phyloP scores from a whole-genome alignment of 352 stramenopile species.

The Phytophthora tubulina region DNA sequence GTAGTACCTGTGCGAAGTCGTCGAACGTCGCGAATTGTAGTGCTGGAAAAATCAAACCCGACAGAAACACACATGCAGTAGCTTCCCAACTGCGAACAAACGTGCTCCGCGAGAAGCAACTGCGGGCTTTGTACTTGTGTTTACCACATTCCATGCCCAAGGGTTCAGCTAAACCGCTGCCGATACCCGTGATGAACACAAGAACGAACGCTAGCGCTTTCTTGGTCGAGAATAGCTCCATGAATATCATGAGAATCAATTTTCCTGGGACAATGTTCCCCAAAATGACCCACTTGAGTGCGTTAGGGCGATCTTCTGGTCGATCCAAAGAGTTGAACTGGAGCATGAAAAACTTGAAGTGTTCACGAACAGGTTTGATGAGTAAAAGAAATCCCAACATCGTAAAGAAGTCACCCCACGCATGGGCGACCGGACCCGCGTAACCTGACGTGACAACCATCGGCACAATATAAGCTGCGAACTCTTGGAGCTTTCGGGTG shows the following conservation, averaged over 20 bases:
- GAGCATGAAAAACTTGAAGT: constrained; percentile 88
- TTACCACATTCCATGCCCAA: constrained; percentile 82
- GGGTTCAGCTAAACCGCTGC: constrained; percentile 77
- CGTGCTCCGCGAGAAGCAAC: constrained; percentile 84
- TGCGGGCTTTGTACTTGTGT: constrained; percentile 89
- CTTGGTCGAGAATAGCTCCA: constrained; percentile 74
- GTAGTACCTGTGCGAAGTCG: constrained; percentile 79
- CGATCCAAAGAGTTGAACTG: constrained; percentile 91
- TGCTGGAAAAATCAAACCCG: constrained; percentile 78
- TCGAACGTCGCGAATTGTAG: constrained; percentile 83
- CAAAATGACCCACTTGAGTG: constrained; percentile 88
- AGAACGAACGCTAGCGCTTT: constrained; percentile 75
- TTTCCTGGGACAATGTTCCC: constrained; percentile 73
- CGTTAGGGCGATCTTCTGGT: constrained; percentile 84
- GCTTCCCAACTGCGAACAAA: constrained; percentile 88
- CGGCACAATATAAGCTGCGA: constrained; percentile 86
- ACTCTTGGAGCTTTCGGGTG: constrained; percentile 88
- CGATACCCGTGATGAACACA: constrained; percentile 86
- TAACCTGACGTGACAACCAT: constrained; percentile 63
- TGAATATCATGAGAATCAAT: constrained; percentile 87
- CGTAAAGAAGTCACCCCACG: constrained; percentile 87
- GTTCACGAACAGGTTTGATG: constrained; percentile 86
- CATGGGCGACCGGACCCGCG: constrained; percentile 9
- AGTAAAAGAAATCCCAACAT: constrained; percentile 85
- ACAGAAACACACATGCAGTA: constrained; percentile 82